Base-by-base conservation (phyloP, 73 alveolate species). In the Loxodes magnus region DNA sequence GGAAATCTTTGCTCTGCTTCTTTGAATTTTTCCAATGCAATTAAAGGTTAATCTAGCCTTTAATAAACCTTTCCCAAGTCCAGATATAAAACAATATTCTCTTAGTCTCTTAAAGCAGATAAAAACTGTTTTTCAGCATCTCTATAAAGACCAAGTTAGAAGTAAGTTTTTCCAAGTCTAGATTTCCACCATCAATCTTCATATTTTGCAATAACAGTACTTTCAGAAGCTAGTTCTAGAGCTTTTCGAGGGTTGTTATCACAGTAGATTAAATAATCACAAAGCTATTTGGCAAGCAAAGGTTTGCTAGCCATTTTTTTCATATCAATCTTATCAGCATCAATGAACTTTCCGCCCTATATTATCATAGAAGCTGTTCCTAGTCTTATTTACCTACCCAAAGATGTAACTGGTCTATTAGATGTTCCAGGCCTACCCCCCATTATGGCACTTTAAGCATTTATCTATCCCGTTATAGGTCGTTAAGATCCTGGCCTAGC, bases 161-260 rank as follows among this genome's bases (percentile, higher is more conserved):
- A 82, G 66, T 90, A 80, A 57, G 90, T 85, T 71, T 95, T 95
- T 43, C 99, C 99, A 29, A 95, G 77, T 53, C 98, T 75, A 51
- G 90, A 96, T 61, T 90, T 95, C 99, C 99, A 95, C 99, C 99
- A 95, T 98, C 99, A 95, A 67, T 95, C 99, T 49, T 90, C 65
- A 51, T 56, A 93, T 28, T 82, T 77, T 30, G 72, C 35, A 2
- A 64, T 57, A 16, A 65, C 60, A 5, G 98, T 87, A 14, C 96
- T 96, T 69, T 93, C 99, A 51, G 96, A 79, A 3, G 97, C 85
- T 4, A 93, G 74, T 60, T 93, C 96, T 29, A 93, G 71, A 22
- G 97, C 97, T 56, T 86, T 71, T 67, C 93, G 85, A 51, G 88
- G 95, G 63, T 93, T 89, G 49, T 85, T 76, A 43, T 87, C 98